phyloP scores from a whole-genome alignment of 352 stramenopile genomes.

The Aphanomyces astaci region DNA sequence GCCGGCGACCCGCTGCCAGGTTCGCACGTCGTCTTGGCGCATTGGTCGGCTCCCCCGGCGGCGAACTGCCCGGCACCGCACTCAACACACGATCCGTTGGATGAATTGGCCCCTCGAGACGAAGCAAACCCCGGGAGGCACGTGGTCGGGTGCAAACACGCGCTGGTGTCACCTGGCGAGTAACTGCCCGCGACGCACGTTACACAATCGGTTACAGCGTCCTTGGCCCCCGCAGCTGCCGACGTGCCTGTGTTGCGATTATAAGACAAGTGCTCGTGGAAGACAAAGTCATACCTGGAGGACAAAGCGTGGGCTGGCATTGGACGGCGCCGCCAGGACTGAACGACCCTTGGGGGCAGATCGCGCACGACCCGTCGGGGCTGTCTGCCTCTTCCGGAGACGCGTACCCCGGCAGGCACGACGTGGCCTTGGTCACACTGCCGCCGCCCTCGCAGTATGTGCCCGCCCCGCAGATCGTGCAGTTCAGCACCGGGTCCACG shows the following conservation, averaged over 20 bases:
- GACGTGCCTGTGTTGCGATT: constrained; percentile 22
- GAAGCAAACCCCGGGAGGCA: constrained; percentile 35
- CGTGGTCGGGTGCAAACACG: constrained; percentile 38
- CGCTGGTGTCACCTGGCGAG: constrained; percentile 38
- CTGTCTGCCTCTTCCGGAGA: constrained; percentile 36
- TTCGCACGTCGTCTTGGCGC: constrained; percentile 30
- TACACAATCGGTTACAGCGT: constrained; percentile 28
- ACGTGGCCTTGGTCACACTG: constrained; percentile 29
- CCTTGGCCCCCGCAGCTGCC: constrained; percentile 30
- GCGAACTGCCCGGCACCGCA: constrained; percentile 34
- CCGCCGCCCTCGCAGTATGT: constrained; percentile 28
- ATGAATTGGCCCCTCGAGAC: constrained; percentile 23
- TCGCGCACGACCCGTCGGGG: constrained; percentile 33
- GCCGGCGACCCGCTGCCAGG: constrained; percentile 36
- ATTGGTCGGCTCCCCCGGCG: constrained; percentile 32
- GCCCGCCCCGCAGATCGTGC: constrained; percentile 31
- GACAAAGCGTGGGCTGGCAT: constrained; percentile 33
- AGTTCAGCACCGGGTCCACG: constrained; percentile 24
- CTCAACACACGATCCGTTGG: constrained; percentile 33
- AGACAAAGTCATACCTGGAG: constrained; percentile 25
- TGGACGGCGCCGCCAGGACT: constrained; percentile 32
- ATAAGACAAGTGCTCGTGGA: background rate
- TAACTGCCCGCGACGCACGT: constrained; percentile 40
- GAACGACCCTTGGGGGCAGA: constrained; percentile 35
- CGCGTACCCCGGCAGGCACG: constrained; percentile 32